Evolutionary conservation across 495 filamentous ascomycete genomes (phyloP), one percentile per base, ranked within the genome.

Genomic region (Penicillium canescens): DNA sequence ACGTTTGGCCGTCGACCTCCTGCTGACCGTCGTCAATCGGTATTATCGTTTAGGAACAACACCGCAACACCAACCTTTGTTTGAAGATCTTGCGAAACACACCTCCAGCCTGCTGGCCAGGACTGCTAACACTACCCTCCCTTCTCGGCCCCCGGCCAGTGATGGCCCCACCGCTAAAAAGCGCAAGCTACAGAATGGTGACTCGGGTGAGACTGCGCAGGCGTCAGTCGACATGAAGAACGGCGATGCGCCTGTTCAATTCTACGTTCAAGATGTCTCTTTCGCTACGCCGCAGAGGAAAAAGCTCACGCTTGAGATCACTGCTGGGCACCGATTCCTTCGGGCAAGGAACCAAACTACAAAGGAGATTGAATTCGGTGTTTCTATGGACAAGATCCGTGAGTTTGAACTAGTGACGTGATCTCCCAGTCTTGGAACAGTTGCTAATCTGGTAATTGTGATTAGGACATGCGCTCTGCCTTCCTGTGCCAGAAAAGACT

Each of bases 401-500:
- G 72, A 65, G 85, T 76, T 31, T 52, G 6, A 46, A 38, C 6
- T 13, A 12, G n/a, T 5, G 5, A 13, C 33, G 18, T n/a, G 40
- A 20, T 44, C 41, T 42, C 16, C 18, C 28, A 9, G 28, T 9
- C 28, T 8, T 7, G 31, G 12, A 21, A 42, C 46, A 64, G 37
- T 61, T 40, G 11, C 14, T 53, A 56, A 37, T 26, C 24, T 45
- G 5, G 35, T 42, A 13, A 6, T 31, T 31, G 28, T 31, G 4
- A 21, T 23, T 66, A 91, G 90, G 88, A 55, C 87, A 93, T 63
- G 79, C 83, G 40, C 78, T 90, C 55, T 90, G 83, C 67, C 85
- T 98, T 36, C 92, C 92, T 2, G 88, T 96, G 0, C 94, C 94
- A 1, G 94, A 98, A 53, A 97, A 97, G 66, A 78, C 86, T 11